Base-by-base conservation (phyloP, 2,329 filamentous ascomycete species). In the Madurella mycetomatis region DNA sequence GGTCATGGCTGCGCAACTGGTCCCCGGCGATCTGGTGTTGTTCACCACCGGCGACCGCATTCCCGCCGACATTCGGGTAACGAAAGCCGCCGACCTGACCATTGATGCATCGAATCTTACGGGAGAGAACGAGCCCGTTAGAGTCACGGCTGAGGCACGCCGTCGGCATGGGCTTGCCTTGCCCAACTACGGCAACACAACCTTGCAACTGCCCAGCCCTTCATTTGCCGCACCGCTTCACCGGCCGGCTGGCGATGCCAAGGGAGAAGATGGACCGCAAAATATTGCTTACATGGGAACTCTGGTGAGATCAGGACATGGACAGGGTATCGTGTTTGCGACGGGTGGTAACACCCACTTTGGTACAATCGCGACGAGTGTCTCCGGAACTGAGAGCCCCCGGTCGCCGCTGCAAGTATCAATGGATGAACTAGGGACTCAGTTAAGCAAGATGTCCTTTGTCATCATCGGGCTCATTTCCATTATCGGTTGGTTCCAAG, bases 221-320 rank as follows among this genome's bases (percentile, higher is more conserved):
- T 74, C 75, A n/a, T 66, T 64, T 44, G 58, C 63, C 11, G 48
- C 58, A 15, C 80, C 41, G 48, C 11, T 76, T 83, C 62, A 77
- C 76, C 57, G 81, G 79, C 46, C 83, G 80, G 61, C 83, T 78
- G 57, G 82, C 30, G 85, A 88, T 61, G 81, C 88, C 43, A 79
- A 83, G 47, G 73, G 88, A 48, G 88, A 88, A 58, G 86, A 88
- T 51, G 83, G 86, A 63, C 46, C 42, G 25, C 88, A 87, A 64
- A 97, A 99, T 65, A 92, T 99, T 68, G 94, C 92, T 2, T 97
- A 96, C 70, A 97, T 99, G 92, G 94, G 94, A 30, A 99, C 94
- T 2, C 72, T 99, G 60, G 91, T 99, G 34, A 90, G 92, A 61
- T 96, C 92, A 37, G 94, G 94, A 11, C 87, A 99, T 66, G 94